Conservation (phyloP, 2,329 filamentous ascomycete genomes). For the Fusarium mundagurra region DNA sequence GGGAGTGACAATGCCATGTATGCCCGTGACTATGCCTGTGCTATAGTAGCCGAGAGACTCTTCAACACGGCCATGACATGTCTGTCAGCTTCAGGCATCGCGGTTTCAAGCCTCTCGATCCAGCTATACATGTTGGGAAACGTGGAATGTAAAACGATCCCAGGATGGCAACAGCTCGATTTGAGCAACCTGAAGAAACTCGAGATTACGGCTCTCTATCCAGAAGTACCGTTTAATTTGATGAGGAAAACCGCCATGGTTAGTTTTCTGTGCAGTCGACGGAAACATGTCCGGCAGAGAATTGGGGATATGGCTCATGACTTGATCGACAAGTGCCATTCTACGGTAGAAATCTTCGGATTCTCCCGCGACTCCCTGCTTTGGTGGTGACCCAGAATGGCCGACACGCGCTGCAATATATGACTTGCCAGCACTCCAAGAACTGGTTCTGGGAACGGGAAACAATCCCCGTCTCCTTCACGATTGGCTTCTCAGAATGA, state of each 20-base stretch:
- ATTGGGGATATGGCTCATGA: background rate
- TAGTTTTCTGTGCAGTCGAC: background rate
- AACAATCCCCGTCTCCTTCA: background rate
- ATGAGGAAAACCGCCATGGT: background rate
- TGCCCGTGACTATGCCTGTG: background rate
- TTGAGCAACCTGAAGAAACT: background rate
- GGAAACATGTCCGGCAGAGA: rapidly evolving
- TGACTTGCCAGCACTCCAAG: background rate
- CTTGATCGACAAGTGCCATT: background rate
- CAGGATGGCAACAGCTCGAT: background rate
- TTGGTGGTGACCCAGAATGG: background rate
- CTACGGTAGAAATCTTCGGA: background rate
- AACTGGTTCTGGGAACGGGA: rapidly evolving
- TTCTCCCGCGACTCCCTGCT: background rate
- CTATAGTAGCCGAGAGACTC: background rate
- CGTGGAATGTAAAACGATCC: background rate
- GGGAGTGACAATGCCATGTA: background rate
- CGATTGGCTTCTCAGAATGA: background rate
- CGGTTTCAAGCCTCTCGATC: background rate
- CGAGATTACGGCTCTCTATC: rapidly evolving
- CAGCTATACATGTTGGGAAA: rapidly evolving
- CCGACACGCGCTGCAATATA: background rate
- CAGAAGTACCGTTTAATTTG: background rate
- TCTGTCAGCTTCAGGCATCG: background rate
- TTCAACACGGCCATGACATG: background rate